phyloP scores from a whole-genome alignment of 148 eudicot genomes.

The Silene conica region DNA sequence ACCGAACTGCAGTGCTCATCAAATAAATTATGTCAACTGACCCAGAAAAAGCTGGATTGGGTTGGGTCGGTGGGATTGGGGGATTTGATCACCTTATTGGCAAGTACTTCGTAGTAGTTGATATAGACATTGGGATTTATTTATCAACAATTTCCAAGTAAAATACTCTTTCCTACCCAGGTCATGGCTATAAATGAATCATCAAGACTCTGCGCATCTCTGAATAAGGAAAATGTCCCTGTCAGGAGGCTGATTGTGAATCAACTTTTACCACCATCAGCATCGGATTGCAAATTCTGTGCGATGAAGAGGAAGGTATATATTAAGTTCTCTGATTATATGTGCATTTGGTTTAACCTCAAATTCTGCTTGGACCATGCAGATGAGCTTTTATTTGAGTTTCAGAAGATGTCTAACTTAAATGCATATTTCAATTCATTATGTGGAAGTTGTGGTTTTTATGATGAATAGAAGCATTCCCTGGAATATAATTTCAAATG shows the following conservation, averaged over 20 bases:
- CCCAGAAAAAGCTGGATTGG: no score
- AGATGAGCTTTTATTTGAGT: not conserved
- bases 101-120: not conserved
- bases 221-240: slow-evolving; percentile 88
- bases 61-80: no score
- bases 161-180: slow-evolving; percentile 27
- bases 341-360: not conserved
- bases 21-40: no score
- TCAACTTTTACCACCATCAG: slow-evolving; percentile 91
- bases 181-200: slow-evolving; percentile 97
- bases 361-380: not conserved
- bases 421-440: not conserved
- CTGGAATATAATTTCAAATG: not conserved
- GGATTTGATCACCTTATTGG: no score
- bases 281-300: slow-evolving; percentile 96
- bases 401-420: not conserved
- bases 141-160: not conserved
- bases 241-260: slow-evolving; percentile 88
- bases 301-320: slow-evolving; percentile 89
- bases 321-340: not conserved
- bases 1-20: not conserved
- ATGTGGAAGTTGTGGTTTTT: slow-evolving; percentile 1
- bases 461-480: not conserved
- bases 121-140: not conserved
- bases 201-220: slow-evolving; percentile 77